These are phyloP conservation scores for Clarireedia homoeocarpa DNA, from an alignment of 2,329 filamentous ascomycete species.

Conservation along the genomic window DNA sequence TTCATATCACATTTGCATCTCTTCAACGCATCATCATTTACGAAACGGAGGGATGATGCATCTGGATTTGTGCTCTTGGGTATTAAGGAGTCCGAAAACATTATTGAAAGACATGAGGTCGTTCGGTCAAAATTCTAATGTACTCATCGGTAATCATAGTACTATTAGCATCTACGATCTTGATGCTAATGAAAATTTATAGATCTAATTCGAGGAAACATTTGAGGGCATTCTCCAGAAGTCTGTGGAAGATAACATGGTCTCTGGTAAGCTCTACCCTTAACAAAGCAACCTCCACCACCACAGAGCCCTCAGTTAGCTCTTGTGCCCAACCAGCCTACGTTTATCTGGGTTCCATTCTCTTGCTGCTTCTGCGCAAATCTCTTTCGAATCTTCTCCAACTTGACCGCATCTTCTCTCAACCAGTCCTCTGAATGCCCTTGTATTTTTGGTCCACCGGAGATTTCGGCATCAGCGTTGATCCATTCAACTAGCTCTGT, in stretches of 20 bases:
- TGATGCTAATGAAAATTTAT: too few relatives aligned
- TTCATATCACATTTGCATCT: background rate
- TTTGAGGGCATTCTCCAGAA: too few relatives aligned
- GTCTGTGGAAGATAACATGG: too few relatives aligned
- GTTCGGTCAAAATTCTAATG: too few relatives aligned
- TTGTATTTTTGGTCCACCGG: background rate
- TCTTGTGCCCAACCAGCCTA: background rate
- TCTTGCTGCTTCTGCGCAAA: slow-evolving; percentile 4
- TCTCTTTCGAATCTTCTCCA: background rate
- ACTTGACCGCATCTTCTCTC: background rate
- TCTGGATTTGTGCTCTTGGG: too few relatives aligned
- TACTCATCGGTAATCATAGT: too few relatives aligned
- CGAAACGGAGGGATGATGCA: background rate
- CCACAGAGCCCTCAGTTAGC: too few relatives aligned
- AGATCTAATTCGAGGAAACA: too few relatives aligned
- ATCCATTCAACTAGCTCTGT: slow-evolving; percentile 4
- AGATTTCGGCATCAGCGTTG: slow-evolving; percentile 1
- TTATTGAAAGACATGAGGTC: too few relatives aligned
- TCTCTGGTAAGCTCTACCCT: too few relatives aligned
- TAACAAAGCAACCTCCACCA: too few relatives aligned
- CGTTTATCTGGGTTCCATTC: background rate
- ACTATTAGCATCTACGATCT: too few relatives aligned
- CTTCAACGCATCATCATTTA: background rate
- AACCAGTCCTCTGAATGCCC: slow-evolving; percentile 3
- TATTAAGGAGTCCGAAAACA: background rate